These are phyloP conservation scores for Colletotrichum cuscutae DNA, from an alignment of 2,329 filamentous ascomycete genomes.

Conservation along the genomic window DNA sequence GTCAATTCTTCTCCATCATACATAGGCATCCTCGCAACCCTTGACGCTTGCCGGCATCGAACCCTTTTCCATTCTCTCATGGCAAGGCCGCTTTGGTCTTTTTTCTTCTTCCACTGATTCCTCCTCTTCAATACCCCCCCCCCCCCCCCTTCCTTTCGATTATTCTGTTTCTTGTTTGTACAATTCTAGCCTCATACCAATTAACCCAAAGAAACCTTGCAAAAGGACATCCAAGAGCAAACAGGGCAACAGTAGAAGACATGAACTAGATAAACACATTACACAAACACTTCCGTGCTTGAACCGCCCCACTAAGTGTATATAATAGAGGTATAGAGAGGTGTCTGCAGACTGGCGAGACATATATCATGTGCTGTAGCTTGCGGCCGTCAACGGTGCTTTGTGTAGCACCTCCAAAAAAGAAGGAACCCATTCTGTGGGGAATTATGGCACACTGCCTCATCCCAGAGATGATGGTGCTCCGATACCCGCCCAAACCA, in stretches of 20 bases:
- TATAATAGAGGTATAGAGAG: slow-evolving; percentile 17
- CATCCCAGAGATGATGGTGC: neutral
- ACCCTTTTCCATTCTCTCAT: neutral
- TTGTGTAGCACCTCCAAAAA: slow-evolving; percentile 1
- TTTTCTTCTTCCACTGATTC: neutral
- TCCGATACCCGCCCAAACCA: slow-evolving; percentile 3
- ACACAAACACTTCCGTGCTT: slow-evolving; percentile 23
- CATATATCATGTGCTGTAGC: slow-evolving; percentile 24
- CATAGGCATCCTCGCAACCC: neutral
- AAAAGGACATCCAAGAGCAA: neutral
- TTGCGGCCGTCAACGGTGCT: slow-evolving; percentile 20
- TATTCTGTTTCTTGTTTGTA: slow-evolving; percentile 1
- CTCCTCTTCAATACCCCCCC: neutral
- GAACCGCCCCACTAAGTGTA: slow-evolving; percentile 10
- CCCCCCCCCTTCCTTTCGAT: neutral
- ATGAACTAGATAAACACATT: slow-evolving; percentile 31
- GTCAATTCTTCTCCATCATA: slow-evolving; percentile 26
- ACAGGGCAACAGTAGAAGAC: neutral
- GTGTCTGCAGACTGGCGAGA: slow-evolving; percentile 15
- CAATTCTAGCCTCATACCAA: neutral
- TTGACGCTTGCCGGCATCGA: neutral
- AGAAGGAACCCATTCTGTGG: neutral
- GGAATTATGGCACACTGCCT: slow-evolving; percentile 2
- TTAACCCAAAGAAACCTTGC: neutral
- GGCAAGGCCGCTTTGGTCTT: neutral